Conservation (phyloP, 108 stramenopile genomes). For the Craspedostauros australis region DNA sequence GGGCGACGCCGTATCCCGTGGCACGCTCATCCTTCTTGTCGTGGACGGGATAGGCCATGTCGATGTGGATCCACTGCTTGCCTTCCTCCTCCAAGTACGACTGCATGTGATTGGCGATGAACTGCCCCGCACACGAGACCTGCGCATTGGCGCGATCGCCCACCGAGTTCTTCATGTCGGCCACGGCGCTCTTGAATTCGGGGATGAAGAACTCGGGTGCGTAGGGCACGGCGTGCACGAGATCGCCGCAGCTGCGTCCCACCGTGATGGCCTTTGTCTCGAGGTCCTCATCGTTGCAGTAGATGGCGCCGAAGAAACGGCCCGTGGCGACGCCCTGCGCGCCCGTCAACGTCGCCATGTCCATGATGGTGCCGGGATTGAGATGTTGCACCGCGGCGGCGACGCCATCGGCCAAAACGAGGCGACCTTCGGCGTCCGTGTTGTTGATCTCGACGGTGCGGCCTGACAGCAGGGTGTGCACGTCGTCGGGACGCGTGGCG, state of each 20-base stretch:
- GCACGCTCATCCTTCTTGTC: slow-evolving; percentile 65
- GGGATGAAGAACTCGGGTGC: slow-evolving; percentile 68
- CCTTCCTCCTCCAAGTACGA: slow-evolving; percentile 13
- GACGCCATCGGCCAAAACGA: slow-evolving; percentile 75
- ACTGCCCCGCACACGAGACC: slow-evolving; percentile 79
- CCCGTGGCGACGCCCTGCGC: slow-evolving; percentile 83
- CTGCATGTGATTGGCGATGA: slow-evolving; percentile 77
- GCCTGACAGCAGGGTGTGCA: slow-evolving; percentile 72
- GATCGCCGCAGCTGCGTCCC: slow-evolving; percentile 56
- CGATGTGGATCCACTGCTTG: slow-evolving; percentile 82
- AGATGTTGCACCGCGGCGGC: slow-evolving; percentile 65
- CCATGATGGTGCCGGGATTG: slow-evolving; percentile 23
- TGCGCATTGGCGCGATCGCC: slow-evolving; percentile 80
- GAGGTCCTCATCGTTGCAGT: slow-evolving; percentile 59
- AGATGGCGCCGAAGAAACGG: slow-evolving; percentile 60
- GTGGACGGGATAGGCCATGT: slow-evolving; percentile 73
- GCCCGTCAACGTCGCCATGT: slow-evolving; percentile 88
- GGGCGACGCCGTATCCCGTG: slow-evolving; percentile 89
- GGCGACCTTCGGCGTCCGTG: slow-evolving; percentile 83
- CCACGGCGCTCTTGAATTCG: slow-evolving; percentile 68
- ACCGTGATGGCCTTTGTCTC: slow-evolving; percentile 46
- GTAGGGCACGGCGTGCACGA: slow-evolving; percentile 69
- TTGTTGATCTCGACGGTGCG: slow-evolving; percentile 91
- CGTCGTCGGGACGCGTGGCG: slow-evolving; percentile 79
- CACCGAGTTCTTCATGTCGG: slow-evolving; percentile 87